Base-by-base conservation (phyloP, 2,329 filamentous ascomycete species). In the Trichoderma endophyticum region DNA sequence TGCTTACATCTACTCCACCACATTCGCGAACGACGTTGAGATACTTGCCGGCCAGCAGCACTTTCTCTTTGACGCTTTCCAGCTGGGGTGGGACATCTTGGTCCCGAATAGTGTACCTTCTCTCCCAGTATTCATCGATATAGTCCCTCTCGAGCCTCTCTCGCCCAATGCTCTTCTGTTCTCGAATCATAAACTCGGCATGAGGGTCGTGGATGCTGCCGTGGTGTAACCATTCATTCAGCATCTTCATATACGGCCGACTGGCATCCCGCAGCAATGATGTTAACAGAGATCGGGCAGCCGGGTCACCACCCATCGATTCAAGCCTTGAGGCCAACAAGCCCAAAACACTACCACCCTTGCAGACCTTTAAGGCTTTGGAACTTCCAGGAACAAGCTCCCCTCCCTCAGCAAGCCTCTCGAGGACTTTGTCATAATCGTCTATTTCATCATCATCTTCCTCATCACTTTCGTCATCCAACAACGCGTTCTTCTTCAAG, bases 81-180 rank as follows among this genome's bases (percentile, higher is more conserved):
- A 99, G 88, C 79, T 99, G 96, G 9, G 95, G 95, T 3, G 96
- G 96, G 1, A 98, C 91, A 73, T 97, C 93, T 63, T 93, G 90
- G 73, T 97, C 94, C 72, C 96, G 91, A 74, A 99, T 92, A 5
- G 96, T 98, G 79, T 99, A 99, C 74, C 96, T 89, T 78, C 97
- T 94, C 80, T 99, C 96, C 96, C 96, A 99, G 81, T 99, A 99
- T 78, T 99, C 96, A 80, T 99, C 96, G 0, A 95, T 99, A 78
- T 98, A 99, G 80, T 99, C 96, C 79, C 97, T 92, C 78, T 98
- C 94, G 3, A 99, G 84, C 72, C 93, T 89, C 80, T 98, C 96
- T 54, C 96, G 89, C 72, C 92, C 92, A 77, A 99, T 98, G 78
- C 95, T 97, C 81, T 95, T 97, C 77, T 97, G 94, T 81, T 98